A percentile compares a stretch with the other conserved stretches of the same genome.
phyloP scores from a whole-genome alignment of 2,329 filamentous ascomycete species.

The Ophiostoma quercus region DNA sequence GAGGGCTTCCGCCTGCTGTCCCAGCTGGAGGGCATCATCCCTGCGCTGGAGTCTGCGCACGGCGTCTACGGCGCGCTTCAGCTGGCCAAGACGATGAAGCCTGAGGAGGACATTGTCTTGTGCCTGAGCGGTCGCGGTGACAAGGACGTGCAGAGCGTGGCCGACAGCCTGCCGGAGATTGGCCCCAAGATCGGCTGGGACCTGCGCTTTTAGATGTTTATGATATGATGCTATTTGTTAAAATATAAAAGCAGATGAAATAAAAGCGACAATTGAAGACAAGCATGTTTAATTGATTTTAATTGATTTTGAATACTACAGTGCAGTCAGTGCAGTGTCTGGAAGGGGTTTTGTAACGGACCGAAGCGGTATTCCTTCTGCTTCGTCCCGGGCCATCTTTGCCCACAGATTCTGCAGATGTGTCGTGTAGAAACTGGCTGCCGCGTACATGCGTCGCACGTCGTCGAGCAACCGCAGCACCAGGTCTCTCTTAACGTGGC shows the following conservation, averaged over 20 bases:
- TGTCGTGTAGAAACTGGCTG: no score
- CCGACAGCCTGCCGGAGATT: slow-evolving; percentile 82
- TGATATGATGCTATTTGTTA: background rate
- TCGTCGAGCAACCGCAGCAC: no score
- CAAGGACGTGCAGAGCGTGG: slow-evolving; percentile 98
- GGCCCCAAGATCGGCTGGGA: slow-evolving; percentile 83
- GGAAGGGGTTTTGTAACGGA: background rate
- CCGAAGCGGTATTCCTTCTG: no score
- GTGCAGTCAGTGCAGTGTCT: background rate
- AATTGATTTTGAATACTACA: background rate
- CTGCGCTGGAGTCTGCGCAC: slow-evolving; percentile 88
- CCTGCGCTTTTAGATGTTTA: slow-evolving; percentile 49
- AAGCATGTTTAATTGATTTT: background rate
- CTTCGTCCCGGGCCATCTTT: no score
- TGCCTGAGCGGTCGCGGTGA: slow-evolving; percentile 90
- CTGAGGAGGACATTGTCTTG: slow-evolving; percentile 85
- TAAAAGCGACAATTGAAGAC: background rate
- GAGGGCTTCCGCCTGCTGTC: slow-evolving; percentile 77
- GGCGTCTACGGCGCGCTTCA: slow-evolving; percentile 85
- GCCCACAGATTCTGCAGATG: no score
- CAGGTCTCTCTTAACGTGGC: no score
- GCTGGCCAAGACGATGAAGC: slow-evolving; percentile 85
- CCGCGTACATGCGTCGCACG: no score
- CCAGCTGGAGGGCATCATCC: slow-evolving; percentile 93
- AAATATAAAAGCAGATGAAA: background rate